Evolutionary conservation across 2,329 filamentous ascomycete genomes (phyloP).

Genomic region (Ophiocordyceps australis): DNA sequence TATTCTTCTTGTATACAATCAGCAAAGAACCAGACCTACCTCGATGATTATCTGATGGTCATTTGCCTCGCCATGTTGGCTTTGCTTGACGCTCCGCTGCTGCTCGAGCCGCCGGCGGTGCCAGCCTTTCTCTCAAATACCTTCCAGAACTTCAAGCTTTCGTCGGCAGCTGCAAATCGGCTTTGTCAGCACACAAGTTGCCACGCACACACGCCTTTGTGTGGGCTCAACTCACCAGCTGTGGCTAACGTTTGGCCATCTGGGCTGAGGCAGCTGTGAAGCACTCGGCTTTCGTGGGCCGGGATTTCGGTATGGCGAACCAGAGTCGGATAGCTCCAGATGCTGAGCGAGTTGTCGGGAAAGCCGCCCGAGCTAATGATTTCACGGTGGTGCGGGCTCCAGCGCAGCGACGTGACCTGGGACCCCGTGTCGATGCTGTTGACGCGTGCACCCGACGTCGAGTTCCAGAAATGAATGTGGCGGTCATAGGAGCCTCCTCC

Average conservation of each 20-base stretch:
- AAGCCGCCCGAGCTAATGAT: constrained; percentile 95
- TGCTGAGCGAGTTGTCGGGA: constrained; percentile 96
- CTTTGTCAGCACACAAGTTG: neutral
- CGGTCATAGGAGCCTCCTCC: constrained; percentile 93
- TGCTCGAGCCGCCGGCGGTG: constrained; percentile 41
- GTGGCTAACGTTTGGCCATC: constrained; percentile 97
- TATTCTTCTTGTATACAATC: too few species aligned
- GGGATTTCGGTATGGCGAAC: constrained; percentile 97
- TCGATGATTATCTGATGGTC: constrained; percentile 56
- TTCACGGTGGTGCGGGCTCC: constrained; percentile 95
- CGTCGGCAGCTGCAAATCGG: constrained; percentile 62
- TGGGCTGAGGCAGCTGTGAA: constrained; percentile 92
- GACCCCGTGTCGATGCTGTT: constrained; percentile 99
- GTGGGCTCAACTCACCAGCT: constrained; percentile 37
- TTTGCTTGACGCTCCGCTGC: constrained; percentile 54
- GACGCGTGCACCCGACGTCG: constrained; percentile 86
- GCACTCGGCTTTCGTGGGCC: constrained; percentile 87
- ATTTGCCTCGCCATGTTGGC: constrained; percentile 85
- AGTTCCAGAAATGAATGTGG: constrained; percentile 99
- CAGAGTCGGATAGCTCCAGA: constrained; percentile 96
- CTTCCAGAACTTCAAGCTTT: constrained; percentile 99
- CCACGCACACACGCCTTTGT: neutral
- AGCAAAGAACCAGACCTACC: too few species aligned
- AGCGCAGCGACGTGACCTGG: constrained; percentile 88
- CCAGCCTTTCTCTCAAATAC: constrained; percentile 97